Evolutionary conservation across 2,329 filamentous ascomycete species (phyloP).

Genomic region (Colletotrichum aenigma): DNA sequence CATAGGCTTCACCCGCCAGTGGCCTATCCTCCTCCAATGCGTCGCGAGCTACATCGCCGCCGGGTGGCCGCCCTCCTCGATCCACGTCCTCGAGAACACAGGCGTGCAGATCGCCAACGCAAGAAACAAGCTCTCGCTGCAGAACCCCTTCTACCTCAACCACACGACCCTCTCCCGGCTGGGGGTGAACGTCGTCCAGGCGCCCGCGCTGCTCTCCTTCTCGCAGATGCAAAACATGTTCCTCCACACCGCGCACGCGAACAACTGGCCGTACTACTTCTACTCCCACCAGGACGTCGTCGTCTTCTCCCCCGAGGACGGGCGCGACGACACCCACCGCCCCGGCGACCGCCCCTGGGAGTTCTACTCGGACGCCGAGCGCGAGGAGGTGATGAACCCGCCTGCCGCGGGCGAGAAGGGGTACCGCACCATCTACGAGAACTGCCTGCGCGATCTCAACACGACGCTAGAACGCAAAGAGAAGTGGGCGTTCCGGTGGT

Average conservation of each 20-base stretch:
- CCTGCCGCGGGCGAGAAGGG: slow-evolving; percentile 34
- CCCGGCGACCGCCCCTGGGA: slow-evolving; percentile 22
- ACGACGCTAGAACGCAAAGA: slow-evolving; percentile 32
- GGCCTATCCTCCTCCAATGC: slow-evolving; percentile 58
- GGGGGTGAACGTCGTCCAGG: slow-evolving; percentile 55
- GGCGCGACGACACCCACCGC: slow-evolving; percentile 16
- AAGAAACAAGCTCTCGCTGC: slow-evolving; percentile 48
- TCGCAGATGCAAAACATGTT: slow-evolving; percentile 62
- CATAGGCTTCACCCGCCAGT: slow-evolving; percentile 64
- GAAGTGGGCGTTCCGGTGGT: slow-evolving; percentile 59
- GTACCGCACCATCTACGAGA: slow-evolving; percentile 46
- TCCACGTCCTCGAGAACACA: slow-evolving; percentile 65
- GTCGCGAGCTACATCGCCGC: slow-evolving; percentile 62
- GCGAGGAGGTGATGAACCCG: slow-evolving; percentile 5
- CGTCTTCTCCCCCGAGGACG: slow-evolving; percentile 42
- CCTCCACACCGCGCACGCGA: slow-evolving; percentile 46
- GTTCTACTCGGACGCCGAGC: slow-evolving; percentile 20
- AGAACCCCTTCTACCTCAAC: slow-evolving; percentile 63
- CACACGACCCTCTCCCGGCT: slow-evolving; percentile 53
- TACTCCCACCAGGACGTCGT: slow-evolving; percentile 63
- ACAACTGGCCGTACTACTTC: slow-evolving; percentile 54
- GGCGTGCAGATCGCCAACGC: slow-evolving; percentile 59
- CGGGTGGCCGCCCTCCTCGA: slow-evolving; percentile 61
- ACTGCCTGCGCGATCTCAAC: slow-evolving; percentile 39
- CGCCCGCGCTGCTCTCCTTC: slow-evolving; percentile 57